A percentile compares a stretch with the other conserved stretches of the same genome.
These are phyloP conservation scores for Acanthamoeba healyi DNA, from an alignment of 208 protist genomes.

Conservation along the genomic window DNA sequence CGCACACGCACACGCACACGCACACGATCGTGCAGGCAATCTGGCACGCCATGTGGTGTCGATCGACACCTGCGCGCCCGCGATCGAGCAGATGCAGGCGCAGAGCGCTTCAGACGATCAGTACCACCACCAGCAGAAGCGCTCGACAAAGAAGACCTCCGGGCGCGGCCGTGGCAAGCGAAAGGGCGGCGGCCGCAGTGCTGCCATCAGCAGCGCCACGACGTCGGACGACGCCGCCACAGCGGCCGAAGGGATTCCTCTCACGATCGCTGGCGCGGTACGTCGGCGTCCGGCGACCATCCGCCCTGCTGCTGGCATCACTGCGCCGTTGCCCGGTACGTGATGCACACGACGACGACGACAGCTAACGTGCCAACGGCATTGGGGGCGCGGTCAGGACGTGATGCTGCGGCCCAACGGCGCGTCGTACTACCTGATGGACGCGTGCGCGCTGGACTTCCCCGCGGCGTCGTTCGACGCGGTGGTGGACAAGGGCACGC, in stretches of 20 bases:
- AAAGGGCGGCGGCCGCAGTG: background rate
- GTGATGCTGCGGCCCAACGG: background rate
- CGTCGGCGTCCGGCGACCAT: background rate
- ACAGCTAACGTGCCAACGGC: background rate
- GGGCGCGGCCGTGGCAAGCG: background rate
- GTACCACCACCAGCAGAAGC: background rate
- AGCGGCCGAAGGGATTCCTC: background rate
- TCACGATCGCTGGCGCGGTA: background rate
- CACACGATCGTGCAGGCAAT: background rate
- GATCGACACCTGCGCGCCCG: conserved; percentile 43
- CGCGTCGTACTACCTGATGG: conserved; percentile 45
- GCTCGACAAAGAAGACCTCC: background rate
- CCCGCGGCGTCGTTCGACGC: conserved; percentile 19
- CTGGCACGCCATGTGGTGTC: conserved; percentile 54
- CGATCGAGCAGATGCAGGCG: conserved; percentile 57
- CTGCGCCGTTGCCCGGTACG: too few relatives aligned
- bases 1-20: too few relatives aligned
- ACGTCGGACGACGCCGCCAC: background rate
- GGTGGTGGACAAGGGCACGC: conserved; percentile 63
- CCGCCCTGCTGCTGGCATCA: too few relatives aligned
- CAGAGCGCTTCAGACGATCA: too few relatives aligned
- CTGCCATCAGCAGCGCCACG: background rate
- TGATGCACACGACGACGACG: background rate
- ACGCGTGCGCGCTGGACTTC: conserved; percentile 63
- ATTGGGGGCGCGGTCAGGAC: background rate